Evolutionary conservation across 352 stramenopile genomes (phyloP).

Genomic region (Globisporangium takayamanum): DNA sequence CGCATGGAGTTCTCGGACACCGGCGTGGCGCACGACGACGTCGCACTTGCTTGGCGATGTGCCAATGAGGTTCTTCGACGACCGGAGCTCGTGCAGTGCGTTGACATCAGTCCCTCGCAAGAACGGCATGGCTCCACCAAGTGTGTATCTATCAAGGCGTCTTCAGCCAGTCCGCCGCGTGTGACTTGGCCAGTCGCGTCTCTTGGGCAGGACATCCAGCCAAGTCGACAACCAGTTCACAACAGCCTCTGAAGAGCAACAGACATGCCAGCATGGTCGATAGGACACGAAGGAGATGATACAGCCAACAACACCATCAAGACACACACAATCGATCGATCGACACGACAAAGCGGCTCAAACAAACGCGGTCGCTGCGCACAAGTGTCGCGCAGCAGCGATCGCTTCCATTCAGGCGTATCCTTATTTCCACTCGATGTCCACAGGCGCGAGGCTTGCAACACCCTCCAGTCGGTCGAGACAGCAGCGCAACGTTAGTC

Average conservation of each 20-base stretch:
- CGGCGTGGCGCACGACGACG: constrained; percentile 32
- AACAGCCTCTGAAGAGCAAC: background rate
- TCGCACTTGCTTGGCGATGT: constrained; percentile 40
- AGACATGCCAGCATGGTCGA: background rate
- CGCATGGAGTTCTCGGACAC: constrained; percentile 51
- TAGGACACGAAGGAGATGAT: too few relatives aligned
- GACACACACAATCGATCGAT: background rate
- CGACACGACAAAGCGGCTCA: constrained; percentile 1
- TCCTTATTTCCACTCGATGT: constrained; percentile 9
- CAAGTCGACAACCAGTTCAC: too few relatives aligned
- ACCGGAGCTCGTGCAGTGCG: constrained; percentile 33
- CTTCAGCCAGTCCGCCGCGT: too few relatives aligned
- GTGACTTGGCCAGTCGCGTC: background rate
- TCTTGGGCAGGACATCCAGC: too few relatives aligned
- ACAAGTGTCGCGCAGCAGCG: background rate
- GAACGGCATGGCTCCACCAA: constrained; percentile 31
- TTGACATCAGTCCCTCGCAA: constrained; percentile 13
- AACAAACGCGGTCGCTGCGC: constrained; percentile 13
- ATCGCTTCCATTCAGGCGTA: constrained; percentile 3
- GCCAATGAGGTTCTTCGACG: constrained; percentile 60
- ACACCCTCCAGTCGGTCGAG: constrained; percentile 2
- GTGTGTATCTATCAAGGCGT: too few relatives aligned
- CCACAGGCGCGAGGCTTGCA: background rate
- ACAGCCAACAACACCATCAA: background rate
- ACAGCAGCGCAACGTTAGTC: background rate